phyloP scores from a whole-genome alignment of 2,329 filamentous ascomycete species.

The Calonectria ilicicola region DNA sequence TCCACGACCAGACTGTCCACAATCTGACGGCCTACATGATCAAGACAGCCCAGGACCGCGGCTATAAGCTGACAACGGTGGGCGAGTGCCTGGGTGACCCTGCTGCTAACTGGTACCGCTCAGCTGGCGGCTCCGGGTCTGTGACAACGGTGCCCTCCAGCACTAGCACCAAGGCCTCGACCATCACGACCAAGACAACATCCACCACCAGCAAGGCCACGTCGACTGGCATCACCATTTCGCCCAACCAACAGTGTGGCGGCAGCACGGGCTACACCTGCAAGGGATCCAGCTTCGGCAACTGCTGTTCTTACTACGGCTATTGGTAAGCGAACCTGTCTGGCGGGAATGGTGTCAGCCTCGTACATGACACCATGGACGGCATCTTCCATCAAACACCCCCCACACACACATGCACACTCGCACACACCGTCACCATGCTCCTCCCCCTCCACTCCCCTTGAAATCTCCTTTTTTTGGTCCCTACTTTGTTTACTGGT shows the following conservation, averaged over 20 bases:
- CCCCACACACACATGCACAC: not conserved
- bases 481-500: not conserved
- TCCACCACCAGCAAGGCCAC: conserved; percentile 28
- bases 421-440: not conserved
- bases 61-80: conserved; percentile 63
- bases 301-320: conserved; percentile 56
- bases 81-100: conserved; percentile 69
- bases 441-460: not conserved
- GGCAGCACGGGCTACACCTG: conserved; percentile 51
- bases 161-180: conserved; percentile 25
- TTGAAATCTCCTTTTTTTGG: not conserved
- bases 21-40: conserved; percentile 59
- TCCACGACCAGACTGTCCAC: conserved; percentile 59
- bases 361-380: not conserved
- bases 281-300: conserved; percentile 48
- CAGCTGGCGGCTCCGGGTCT: conserved; percentile 29
- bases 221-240: conserved; percentile 39
- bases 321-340: conserved; percentile 50
- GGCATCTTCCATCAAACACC: not conserved
- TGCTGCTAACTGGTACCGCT: conserved; percentile 64
- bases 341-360: conserved; percentile 3
- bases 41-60: conserved; percentile 51
- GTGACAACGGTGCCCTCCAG: conserved; percentile 18
- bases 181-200: conserved; percentile 18
- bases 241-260: conserved; percentile 53